A percentile compares a stretch with the other conserved stretches of the same genome.
Evolutionary conservation across 2,329 filamentous ascomycete species (phyloP).

Genomic region (Aspergillus ibericus): DNA sequence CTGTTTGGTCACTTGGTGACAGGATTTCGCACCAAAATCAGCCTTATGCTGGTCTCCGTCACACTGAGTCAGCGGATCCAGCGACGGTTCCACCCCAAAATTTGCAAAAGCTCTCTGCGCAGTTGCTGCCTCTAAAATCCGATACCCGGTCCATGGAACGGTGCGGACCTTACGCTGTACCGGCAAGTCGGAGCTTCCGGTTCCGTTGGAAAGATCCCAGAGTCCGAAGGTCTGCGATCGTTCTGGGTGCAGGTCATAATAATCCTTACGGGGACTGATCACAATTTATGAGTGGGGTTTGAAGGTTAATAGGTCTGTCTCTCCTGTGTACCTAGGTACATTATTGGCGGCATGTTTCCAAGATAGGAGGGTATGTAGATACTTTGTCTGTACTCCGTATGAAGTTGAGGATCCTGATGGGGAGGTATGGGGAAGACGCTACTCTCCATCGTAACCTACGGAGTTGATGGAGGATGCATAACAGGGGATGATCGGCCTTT

Average conservation of each 20-base stretch:
- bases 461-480: not conserved
- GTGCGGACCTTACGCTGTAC: slow-evolving; percentile 7
- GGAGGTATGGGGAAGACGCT: too few relatives aligned
- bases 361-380: too few relatives aligned
- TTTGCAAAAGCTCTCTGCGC: not conserved
- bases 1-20: not conserved
- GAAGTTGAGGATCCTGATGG: too few relatives aligned
- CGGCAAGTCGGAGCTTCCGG: slow-evolving; percentile 15
- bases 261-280: not conserved
- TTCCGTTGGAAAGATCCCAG: not conserved
- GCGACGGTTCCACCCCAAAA: not conserved
- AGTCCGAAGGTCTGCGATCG: not conserved
- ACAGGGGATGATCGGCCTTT: not conserved
- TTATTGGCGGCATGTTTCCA: too few relatives aligned
- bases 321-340: too few relatives aligned
- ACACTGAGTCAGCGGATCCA: not conserved
- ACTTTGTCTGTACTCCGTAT: too few relatives aligned
- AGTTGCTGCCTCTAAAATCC: not conserved
- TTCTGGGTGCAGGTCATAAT: not conserved
- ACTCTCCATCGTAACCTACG: too few relatives aligned
- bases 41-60: not conserved
- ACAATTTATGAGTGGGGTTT: too few relatives aligned
- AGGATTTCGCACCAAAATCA: not conserved
- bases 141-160: slow-evolving; percentile 4
- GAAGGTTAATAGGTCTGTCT: too few relatives aligned